A percentile compares a stretch with the other conserved stretches of the same genome.
These are phyloP conservation scores for Fusarium proliferatum DNA, from an alignment of 2,329 filamentous ascomycete species.

Conservation along the genomic window DNA sequence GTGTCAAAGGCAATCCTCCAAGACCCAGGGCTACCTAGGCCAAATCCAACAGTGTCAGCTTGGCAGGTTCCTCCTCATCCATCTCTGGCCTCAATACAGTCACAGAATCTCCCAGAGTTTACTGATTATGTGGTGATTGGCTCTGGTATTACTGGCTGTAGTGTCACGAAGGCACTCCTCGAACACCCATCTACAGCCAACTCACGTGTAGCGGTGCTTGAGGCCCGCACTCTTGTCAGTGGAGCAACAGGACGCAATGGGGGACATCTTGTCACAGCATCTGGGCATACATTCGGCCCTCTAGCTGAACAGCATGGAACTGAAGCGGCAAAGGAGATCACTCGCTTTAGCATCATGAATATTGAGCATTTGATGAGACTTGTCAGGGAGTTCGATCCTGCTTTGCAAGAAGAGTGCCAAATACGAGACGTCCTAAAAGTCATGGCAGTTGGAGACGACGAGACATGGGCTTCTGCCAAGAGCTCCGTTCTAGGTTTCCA, in stretches of 20 bases:
- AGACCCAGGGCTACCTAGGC: constrained; percentile 42
- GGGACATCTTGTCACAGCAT: constrained; percentile 39
- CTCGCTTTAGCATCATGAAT: constrained; percentile 10
- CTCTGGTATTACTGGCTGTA: constrained; percentile 48
- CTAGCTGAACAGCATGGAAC: constrained; percentile 9
- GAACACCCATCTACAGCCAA: constrained; percentile 18
- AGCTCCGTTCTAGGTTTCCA: constrained; percentile 4
- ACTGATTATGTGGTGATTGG: constrained; percentile 46
- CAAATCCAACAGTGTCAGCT: constrained; percentile 39
- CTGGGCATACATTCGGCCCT: constrained; percentile 45
- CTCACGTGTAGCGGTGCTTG: constrained; percentile 38
- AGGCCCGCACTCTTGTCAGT: constrained; percentile 45
- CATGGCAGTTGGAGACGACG: constrained; percentile 7
- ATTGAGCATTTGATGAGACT: constrained; percentile 1
- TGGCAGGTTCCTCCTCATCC: constrained; percentile 46
- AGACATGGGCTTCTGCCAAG: not conserved
- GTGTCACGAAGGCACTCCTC: constrained; percentile 41
- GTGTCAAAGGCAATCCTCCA: not conserved
- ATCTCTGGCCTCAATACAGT: constrained; percentile 37
- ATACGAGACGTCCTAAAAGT: constrained; percentile 6
- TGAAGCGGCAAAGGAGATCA: constrained; percentile 28
- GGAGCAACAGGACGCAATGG: constrained; percentile 49
- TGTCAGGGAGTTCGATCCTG: not conserved
- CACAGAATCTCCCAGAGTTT: constrained; percentile 20
- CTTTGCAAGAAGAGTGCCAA: not conserved